Percentiles rank a stretch among this genome's conserved stretches.
phyloP scores from a whole-genome alignment of 805 yeast species.

The Tanozyma kutaoensis region DNA sequence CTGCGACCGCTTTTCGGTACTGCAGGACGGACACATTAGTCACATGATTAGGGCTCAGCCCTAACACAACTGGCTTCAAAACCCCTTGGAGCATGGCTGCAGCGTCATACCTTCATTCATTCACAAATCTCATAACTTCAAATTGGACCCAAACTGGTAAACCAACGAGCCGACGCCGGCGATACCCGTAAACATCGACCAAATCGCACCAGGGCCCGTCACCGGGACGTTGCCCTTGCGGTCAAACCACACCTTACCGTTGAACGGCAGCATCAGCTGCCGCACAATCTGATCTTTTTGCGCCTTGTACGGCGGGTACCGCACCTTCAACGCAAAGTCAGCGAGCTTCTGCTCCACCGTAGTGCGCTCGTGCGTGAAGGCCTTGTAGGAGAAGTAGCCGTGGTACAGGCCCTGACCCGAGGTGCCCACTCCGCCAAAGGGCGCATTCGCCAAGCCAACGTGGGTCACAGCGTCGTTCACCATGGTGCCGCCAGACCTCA shows the following conservation, averaged over 20 bases:
- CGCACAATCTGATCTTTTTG: conserved; percentile 24
- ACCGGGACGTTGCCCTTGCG: conserved; percentile 21
- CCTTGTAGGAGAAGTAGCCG: conserved; percentile 43
- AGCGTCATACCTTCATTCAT: no score
- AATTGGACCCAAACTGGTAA: conserved; percentile 15
- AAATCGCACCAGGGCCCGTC: conserved; percentile 19
- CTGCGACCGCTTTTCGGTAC: no score
- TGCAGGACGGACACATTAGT: no score
- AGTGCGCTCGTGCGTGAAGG: conserved; percentile 67
- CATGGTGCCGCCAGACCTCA: conserved; percentile 63
- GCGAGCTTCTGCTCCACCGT: conserved; percentile 48
- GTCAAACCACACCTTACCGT: conserved; percentile 24
- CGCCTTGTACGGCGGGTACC: conserved; percentile 51
- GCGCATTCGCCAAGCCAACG: conserved; percentile 52
- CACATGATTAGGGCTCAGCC: no score
- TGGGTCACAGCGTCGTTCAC: conserved; percentile 67
- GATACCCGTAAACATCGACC: conserved; percentile 16
- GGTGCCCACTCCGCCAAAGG: conserved; percentile 85
- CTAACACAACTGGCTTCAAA: no score
- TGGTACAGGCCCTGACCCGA: conserved; percentile 83
- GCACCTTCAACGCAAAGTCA: conserved; percentile 41
- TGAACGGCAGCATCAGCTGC: conserved; percentile 14
- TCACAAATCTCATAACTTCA: background rate
- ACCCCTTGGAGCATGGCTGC: no score
- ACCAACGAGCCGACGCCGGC: conserved; percentile 18